A percentile compares a stretch with the other conserved stretches of the same genome.
These are phyloP conservation scores for Nicotiana rustica DNA, from an alignment of 305 asterid species.

Conservation along the genomic window DNA sequence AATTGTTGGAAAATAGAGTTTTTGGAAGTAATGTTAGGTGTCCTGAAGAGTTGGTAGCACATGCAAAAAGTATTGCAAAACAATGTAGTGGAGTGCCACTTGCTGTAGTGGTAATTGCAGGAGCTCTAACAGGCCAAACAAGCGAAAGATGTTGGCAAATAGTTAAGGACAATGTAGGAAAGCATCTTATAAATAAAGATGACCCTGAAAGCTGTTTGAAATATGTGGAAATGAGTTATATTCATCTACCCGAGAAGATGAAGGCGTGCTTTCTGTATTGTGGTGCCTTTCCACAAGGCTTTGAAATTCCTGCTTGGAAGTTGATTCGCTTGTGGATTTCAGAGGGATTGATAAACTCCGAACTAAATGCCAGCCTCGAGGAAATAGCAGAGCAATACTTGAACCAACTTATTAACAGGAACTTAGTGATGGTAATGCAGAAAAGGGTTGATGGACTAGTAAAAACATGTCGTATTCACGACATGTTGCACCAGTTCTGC, in stretches of 20 bases:
- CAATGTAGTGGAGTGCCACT: conserved; percentile 60
- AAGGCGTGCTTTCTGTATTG: no score
- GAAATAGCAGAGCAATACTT: no score
- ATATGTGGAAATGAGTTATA: conserved; percentile 50
- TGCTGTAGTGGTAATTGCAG: conserved; percentile 71
- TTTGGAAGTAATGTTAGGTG: conserved; percentile 45
- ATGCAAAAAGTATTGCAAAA: conserved; percentile 48
- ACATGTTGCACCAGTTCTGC: conserved; percentile 65
- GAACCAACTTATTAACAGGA: no score
- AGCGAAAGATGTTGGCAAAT: conserved; percentile 22
- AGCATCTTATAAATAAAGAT: not conserved
- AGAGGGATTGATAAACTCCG: no score
- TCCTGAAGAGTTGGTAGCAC: conserved; percentile 46
- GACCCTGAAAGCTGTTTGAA: conserved; percentile 42
- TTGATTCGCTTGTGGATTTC: no score
- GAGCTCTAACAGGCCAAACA: conserved; percentile 46
- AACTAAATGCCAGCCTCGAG: no score
- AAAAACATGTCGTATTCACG: conserved; percentile 66
- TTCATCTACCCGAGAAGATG: conserved; percentile 55
- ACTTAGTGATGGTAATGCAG: no score
- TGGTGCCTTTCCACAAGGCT: no score
- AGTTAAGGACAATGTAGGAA: conserved; percentile 49
- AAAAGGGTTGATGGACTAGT: conserved; percentile 57
- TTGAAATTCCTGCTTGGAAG: no score
- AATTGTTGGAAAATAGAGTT: conserved; percentile 53